These are phyloP conservation scores for Hanseniaspora valbyensis DNA, from an alignment of 805 yeast genomes.

Conservation along the genomic window DNA sequence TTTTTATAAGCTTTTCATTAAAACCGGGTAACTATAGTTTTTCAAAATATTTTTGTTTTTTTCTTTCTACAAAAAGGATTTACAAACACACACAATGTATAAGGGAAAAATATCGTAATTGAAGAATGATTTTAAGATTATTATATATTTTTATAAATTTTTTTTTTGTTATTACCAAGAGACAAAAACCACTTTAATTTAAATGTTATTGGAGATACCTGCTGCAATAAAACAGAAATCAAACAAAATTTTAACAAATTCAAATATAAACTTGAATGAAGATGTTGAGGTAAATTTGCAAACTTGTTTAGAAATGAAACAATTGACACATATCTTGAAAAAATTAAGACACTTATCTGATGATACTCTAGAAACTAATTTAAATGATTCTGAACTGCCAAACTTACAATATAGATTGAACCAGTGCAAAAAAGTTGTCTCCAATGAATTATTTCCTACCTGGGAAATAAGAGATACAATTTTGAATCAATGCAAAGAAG, in stretches of 20 bases:
- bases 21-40: too few species aligned
- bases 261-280: neutral
- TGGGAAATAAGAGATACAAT: conserved; percentile 37
- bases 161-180: too few species aligned
- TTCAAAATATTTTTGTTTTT: too few species aligned
- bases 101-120: too few species aligned
- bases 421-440: conserved; percentile 31
- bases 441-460: conserved; percentile 33
- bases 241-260: neutral
- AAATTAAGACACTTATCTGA: conserved; percentile 31
- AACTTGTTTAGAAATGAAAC: conserved; percentile 11
- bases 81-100: too few species aligned
- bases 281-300: conserved; percentile 1
- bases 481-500: conserved; percentile 35
- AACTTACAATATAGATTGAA: conserved; percentile 17
- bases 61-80: too few species aligned
- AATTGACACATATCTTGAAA: conserved; percentile 4
- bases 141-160: too few species aligned
- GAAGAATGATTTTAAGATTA: too few species aligned
- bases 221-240: neutral
- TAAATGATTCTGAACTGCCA: conserved; percentile 33
- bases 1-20: too few species aligned
- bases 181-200: too few species aligned
- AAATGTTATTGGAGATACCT: conserved; percentile 3
- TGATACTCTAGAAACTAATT: conserved; percentile 36